Conservation (phyloP, 2,329 filamentous ascomycete species). For the Biscogniauxia sp. region DNA sequence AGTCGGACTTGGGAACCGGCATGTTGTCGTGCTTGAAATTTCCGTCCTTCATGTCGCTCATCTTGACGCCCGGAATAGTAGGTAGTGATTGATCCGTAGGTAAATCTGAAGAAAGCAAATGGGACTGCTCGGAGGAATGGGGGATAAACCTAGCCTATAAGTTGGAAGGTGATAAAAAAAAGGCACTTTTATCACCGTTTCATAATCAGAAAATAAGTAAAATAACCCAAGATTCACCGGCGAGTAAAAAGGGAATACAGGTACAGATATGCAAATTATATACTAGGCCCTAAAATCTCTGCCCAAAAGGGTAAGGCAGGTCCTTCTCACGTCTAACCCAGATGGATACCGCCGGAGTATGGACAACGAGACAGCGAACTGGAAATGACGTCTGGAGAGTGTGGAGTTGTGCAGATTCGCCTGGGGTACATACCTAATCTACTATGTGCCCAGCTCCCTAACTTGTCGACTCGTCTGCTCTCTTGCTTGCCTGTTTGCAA, state of each 20-base stretch:
- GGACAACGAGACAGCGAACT: slow-evolving; percentile 11
- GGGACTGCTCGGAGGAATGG: background rate
- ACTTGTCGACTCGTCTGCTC: no score
- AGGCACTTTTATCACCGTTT: no score
- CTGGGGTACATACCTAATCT: slow-evolving; percentile 9
- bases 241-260: slow-evolving; percentile 1
- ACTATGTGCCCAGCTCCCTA: slow-evolving; percentile 1
- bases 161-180: no score
- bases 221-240: background rate
- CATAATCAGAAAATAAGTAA: background rate
- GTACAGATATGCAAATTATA: slow-evolving; percentile 10
- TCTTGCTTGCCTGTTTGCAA: background rate
- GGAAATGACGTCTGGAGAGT: slow-evolving; percentile 20
- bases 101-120: background rate
- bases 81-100: background rate
- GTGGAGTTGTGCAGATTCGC: background rate
- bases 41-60: slow-evolving; percentile 45
- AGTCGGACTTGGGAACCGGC: slow-evolving; percentile 42
- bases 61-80: slow-evolving; percentile 21
- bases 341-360: slow-evolving; percentile 20
- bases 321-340: slow-evolving; percentile 15
- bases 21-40: slow-evolving; percentile 59
- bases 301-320: slow-evolving; percentile 9
- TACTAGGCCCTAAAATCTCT: slow-evolving; percentile 8
- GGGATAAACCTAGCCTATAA: background rate